A percentile compares a stretch with the other conserved stretches of the same genome.
Conservation (phyloP, 129 eudicot genomes). For the Artemisia annua region DNA sequence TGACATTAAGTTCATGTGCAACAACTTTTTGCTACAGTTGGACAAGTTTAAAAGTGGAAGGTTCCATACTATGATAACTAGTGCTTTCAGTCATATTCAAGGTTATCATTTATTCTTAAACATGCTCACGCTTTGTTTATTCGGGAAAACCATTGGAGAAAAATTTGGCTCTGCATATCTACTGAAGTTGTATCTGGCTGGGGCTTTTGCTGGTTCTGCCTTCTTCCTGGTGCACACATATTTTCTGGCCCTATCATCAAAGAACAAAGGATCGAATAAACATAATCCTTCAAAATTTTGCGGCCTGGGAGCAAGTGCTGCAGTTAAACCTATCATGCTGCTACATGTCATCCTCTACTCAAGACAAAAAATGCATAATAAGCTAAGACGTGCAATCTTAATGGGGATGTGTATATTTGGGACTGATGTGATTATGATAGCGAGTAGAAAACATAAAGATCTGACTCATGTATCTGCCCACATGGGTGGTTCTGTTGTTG, state of each 20-base stretch:
- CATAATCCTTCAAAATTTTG: conserved; percentile 43
- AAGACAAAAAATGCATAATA: no score
- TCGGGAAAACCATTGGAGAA: conserved; percentile 47
- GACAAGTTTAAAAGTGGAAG: conserved; percentile 69
- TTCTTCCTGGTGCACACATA: conserved; percentile 59
- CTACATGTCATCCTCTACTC: no score
- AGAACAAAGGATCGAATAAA: conserved; percentile 34
- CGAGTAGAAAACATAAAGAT: no score
- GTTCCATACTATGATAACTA: conserved; percentile 68
- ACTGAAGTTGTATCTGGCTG: conserved; percentile 47
- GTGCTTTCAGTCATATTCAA: conserved; percentile 71
- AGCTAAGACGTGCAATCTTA: no score
- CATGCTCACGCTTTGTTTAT: conserved; percentile 77
- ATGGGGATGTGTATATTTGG: no score
- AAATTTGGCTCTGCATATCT: no score
- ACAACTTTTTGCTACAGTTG: conserved; percentile 64
- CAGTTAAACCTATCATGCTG: conserved; percentile 68
- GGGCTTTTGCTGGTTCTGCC: conserved; percentile 77
- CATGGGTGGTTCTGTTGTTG: no score
- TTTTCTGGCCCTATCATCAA: conserved; percentile 27
- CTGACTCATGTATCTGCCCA: no score
- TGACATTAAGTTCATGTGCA: conserved; percentile 50
- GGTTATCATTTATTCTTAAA: conserved; percentile 35
- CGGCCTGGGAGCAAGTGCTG: conserved; percentile 82
- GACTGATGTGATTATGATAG: no score